Base-by-base conservation (phyloP, 257 asterid genomes). In the Fraxinus pennsylvanica region DNA sequence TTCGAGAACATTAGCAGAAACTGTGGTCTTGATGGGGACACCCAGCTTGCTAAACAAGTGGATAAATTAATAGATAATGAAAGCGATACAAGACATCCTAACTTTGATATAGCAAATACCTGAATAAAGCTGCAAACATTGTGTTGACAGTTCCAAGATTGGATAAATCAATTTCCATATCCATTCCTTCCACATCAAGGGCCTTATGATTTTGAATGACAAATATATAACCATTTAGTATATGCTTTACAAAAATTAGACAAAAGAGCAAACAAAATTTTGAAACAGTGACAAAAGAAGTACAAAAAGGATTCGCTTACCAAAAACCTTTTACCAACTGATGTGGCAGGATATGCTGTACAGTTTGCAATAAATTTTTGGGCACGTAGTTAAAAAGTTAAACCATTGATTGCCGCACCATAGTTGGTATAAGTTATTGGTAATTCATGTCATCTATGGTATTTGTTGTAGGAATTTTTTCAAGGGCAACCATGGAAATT, bases 121-220 rank as follows among this genome's bases (percentile, higher is more conserved):
- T 96, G 88, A 93, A 96, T 82, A 96, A 87, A 77, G 98, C 99
- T 52, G 98, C 98, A 90, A 96, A 96, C 97, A 93, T 86, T 66
- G 99, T 96, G 86, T 93, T 93, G 85, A 96, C 99, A 66, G 99
- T 96, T 82, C 99, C 99, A 82, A 96, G 97, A 82, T 93, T 96
- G 81, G 99, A 96, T 83, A 96, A 89, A 87, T 96, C 99, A 81
- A 96, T 87, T 86, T 96, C 99, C 98, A 96, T 92, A 83, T 96
- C 98, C 96, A 93, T 83, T 85, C 97, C 98, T 80, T 96, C 99
- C 39, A 92, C 87, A 70, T 93, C 99, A 85, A 96, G 90, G 75
- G 97, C 97, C 99, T 92, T 79, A 68, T 68, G 36, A 79, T 66
- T 76, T 77, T 79, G 72, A 85, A 82, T 19, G 65, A 72, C 63